phyloP scores from a whole-genome alignment of 129 eudicot genomes.

The Artemisia tridentata region DNA sequence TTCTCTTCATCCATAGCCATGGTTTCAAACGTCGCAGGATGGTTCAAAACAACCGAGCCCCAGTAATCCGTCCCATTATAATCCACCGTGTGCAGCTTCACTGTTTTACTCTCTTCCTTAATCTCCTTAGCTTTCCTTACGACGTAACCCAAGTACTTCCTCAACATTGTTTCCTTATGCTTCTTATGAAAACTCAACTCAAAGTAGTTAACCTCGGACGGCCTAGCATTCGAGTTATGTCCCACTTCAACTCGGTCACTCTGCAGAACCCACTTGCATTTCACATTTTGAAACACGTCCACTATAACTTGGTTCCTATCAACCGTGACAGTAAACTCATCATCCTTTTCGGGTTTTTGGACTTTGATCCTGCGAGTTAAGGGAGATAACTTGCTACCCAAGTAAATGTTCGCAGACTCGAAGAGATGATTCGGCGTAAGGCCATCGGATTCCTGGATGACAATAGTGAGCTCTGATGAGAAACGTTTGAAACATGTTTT shows the following conservation, averaged over 20 bases:
- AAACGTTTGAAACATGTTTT: conserved; percentile 29
- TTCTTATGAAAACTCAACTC: conserved; percentile 52
- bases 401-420: conserved; percentile 42
- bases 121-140: conserved; percentile 39
- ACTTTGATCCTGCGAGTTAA: conserved; percentile 40
- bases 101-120: conserved; percentile 33
- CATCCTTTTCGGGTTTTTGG: conserved; percentile 39
- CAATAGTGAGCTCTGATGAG: conserved; percentile 49
- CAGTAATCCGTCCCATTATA: conserved; percentile 55
- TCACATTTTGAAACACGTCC: conserved; percentile 28
- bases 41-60: conserved; percentile 60
- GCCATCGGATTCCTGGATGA: conserved; percentile 59
- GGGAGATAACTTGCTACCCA: conserved; percentile 40
- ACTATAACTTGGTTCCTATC: conserved; percentile 43
- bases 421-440: conserved; percentile 60
- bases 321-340: conserved; percentile 34
- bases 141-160: conserved; percentile 39
- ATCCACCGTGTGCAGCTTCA: conserved; percentile 55
- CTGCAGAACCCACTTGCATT: conserved; percentile 45
- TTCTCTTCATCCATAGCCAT: conserved; percentile 53
- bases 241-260: conserved; percentile 16
- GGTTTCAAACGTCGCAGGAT: conserved; percentile 55
- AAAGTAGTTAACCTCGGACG: conserved; percentile 36
- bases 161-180: conserved; percentile 37
- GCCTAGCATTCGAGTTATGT: neutral